These are phyloP conservation scores for Sporothrix sp. DNA, from an alignment of 2,329 filamentous ascomycete genomes.

Conservation along the genomic window DNA sequence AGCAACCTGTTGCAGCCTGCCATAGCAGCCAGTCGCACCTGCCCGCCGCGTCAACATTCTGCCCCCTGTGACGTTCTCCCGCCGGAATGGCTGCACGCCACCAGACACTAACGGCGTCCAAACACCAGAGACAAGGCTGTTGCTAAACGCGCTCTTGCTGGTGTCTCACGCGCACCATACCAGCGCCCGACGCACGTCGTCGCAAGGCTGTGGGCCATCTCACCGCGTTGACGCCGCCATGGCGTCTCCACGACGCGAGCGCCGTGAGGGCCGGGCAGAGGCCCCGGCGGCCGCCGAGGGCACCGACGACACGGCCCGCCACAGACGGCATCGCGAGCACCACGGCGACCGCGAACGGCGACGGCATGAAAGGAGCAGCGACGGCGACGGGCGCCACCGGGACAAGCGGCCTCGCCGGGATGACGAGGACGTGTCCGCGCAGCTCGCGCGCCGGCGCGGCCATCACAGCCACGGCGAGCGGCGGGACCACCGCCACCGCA, in stretches of 20 bases:
- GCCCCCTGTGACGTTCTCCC: conserved; percentile 1
- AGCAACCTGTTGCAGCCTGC: neutral
- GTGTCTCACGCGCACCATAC: no score
- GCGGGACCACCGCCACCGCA: neutral
- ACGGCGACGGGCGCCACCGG: neutral
- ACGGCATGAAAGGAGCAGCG: neutral
- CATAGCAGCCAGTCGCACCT: neutral
- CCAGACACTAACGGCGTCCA: neutral
- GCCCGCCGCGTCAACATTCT: conserved; percentile 1
- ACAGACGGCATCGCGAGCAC: neutral
- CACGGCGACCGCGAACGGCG: neutral
- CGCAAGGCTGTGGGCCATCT: no score
- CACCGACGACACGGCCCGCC: neutral
- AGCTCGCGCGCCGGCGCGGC: neutral
- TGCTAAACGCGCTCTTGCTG: neutral
- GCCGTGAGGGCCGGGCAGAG: conserved; percentile 20
- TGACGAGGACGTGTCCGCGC: neutral
- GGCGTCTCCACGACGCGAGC: conserved; percentile 7
- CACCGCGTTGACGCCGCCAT: conserved; percentile 1
- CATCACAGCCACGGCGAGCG: neutral
- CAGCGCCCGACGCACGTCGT: no score
- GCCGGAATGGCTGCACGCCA: conserved; percentile 3
- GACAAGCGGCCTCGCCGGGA: neutral
- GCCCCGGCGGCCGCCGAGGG: neutral
- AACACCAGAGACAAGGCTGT: neutral